Evolutionary conservation across 441 rosid species (phyloP).

Genomic region (Brassica balearica): DNA sequence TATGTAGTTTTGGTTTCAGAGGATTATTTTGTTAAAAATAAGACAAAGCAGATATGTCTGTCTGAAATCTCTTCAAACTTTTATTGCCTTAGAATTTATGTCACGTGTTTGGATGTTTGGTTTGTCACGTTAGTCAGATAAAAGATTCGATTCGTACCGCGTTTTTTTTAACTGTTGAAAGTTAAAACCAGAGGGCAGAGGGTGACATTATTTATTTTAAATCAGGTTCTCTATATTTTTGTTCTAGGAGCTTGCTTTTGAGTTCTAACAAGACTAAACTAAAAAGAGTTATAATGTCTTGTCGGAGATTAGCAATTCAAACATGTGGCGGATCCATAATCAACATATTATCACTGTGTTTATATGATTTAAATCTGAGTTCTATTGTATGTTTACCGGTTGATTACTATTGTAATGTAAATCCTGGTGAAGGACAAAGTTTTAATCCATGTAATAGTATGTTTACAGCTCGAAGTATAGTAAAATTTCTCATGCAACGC

Average conservation of each 20-base stretch:
- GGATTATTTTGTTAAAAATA: neutral
- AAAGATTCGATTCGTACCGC: neutral
- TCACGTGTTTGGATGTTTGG: constrained; percentile 30
- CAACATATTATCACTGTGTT: constrained; percentile 1
- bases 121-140: constrained; percentile 32
- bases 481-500: neutral
- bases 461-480: neutral
- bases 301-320: neutral
- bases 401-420: constrained; percentile 13
- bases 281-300: neutral
- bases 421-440: constrained; percentile 1
- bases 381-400: neutral
- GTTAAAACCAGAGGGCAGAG: neutral
- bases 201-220: neutral
- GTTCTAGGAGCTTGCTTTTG: neutral
- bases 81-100: constrained; percentile 18
- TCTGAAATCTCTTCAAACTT: neutral
- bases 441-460: neutral
- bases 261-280: neutral
- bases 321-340: neutral
- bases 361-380: neutral
- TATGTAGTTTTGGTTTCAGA: neutral
- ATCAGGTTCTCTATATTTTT: neutral
- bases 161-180: constrained; percentile 3
- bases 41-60: constrained; percentile 22